Base-by-base conservation (phyloP, 352 stramenopile genomes). In the Globisporangium solare region DNA sequence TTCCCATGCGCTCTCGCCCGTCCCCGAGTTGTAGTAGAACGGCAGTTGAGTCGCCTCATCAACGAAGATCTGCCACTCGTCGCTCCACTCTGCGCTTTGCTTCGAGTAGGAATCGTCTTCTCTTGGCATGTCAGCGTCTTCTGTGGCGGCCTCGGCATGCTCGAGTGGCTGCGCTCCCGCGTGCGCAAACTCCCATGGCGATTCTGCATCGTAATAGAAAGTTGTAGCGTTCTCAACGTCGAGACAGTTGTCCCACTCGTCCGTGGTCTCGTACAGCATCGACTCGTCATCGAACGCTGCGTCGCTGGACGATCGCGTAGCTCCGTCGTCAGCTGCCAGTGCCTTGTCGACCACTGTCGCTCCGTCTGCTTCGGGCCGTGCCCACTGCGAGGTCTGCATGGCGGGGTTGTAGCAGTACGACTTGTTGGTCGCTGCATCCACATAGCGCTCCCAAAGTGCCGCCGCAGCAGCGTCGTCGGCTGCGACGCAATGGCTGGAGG, bases 1-100 rank as follows among this genome's bases (percentile, higher is more conserved):
- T 20, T 73, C 70, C 83, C 83, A 93, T 35, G 75, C 72, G 49
- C 75, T 81, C 60, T 85, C 79, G 13, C 74, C 68, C 0, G 81
- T 89, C 45, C 48, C 17, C 5, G 60, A 50, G 62, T 92, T 91
- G 67, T 86, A 88, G 65, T 91, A 91, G 56, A 83, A 93, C 42
- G 65, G 63, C 27, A 77, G 68, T 7, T 74, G 68, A n/a, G 61
- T 84, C 13, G 64, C 65, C 8, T 76, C 55, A 51, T 93, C 81
- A 46, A 88, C 62, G 47, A 84, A 81, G 46, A 70, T 70, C 43
- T 83, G 68, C 83, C 83, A 92, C 22, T 61, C 66, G 40, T 64
- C 63, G 4, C 60, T 51, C 41, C 56, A 63, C 32, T 74, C 65
- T 21, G 56, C 57, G 2, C 52, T 40, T 12, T 65, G 39, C 21